A percentile compares a stretch with the other conserved stretches of the same genome.
Conservation (phyloP, 2,329 filamentous ascomycete species). For the Aspergillus aculeatinus region DNA sequence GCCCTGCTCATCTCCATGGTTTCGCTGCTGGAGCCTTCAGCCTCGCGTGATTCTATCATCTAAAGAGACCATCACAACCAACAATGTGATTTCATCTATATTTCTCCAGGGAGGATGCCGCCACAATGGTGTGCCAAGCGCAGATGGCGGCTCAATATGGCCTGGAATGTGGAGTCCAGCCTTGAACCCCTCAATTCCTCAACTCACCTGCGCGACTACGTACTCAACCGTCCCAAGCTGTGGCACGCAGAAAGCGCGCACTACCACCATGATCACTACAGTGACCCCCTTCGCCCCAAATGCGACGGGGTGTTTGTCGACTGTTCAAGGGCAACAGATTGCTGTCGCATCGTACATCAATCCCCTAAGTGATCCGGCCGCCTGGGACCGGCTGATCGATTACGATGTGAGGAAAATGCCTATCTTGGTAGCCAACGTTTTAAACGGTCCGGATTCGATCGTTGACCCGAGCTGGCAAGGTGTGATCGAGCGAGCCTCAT, state of each 20-base stretch:
- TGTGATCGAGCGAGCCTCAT: slow-evolving; percentile 14
- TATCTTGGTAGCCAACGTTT: slow-evolving; percentile 19
- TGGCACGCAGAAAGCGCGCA: not conserved
- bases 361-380: slow-evolving; percentile 16
- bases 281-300: not conserved
- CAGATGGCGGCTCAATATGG: not conserved
- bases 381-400: slow-evolving; percentile 17
- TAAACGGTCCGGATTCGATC: slow-evolving; percentile 18
- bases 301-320: not conserved
- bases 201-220: not conserved
- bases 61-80: not conserved
- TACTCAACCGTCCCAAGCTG: not conserved
- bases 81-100: not conserved
- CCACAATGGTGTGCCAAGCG: not conserved
- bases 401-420: slow-evolving; percentile 16
- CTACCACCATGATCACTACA: not conserved
- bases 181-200: not conserved
- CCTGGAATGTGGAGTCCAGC: not conserved
- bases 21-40: not conserved
- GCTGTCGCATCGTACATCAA: slow-evolving; percentile 24
- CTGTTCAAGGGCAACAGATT: slow-evolving; percentile 16
- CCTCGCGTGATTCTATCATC: not conserved
- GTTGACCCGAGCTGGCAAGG: slow-evolving; percentile 13
- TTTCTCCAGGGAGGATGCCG: not conserved
- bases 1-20: not conserved